Base-by-base conservation (phyloP, 305 asterid genomes). In the Rubia balearica region DNA sequence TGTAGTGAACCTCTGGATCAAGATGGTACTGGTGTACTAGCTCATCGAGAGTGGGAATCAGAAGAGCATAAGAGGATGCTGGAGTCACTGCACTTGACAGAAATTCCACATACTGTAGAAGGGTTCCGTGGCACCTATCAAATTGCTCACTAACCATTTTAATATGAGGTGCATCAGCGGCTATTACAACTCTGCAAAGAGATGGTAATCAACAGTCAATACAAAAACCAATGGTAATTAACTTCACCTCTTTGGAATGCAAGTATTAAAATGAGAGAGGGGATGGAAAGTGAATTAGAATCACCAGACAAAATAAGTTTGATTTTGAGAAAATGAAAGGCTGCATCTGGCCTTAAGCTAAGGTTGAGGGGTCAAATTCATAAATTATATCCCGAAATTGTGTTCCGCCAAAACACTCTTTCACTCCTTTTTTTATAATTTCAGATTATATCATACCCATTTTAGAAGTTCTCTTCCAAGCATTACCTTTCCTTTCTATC, bases 71-170 rank as follows among this genome's bases (percentile, higher is more conserved):
- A 73, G 83, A 78, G 60, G 91, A 81, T 51, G 89, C 74, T 64
- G 97, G 96, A 68, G 87, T 82, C 83, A 92, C 88, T 4, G 99
- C 97, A 87, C 96, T 84, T 69, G 91, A 87, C 36, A 95, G 88
- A 82, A 95, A 95, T 40, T 95, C 99, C 82, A 95, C 99, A 78
- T 95, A 95, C 84, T 95, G 99, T 80, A 95, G 97, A 80, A 95
- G 99, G 65, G 97, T 83, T 64, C 98, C 99, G 60, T 95, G 99
- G 81, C 98, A 95, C 83, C 99, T 86, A 77, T 95, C 99, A 74
- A 95, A 92, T 86, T 88, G 95, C 83, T 95, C 99, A 71, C 99
- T 86, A 80, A 95, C 96, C 97, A 95, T 90, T 77, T 95, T 95
- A 81, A 95, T 92, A 76, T 92, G 73, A 68, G 97, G 96, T 65